These are phyloP conservation scores for Fusarium sp. DNA, from an alignment of 2,329 filamentous ascomycete species.

Conservation along the genomic window DNA sequence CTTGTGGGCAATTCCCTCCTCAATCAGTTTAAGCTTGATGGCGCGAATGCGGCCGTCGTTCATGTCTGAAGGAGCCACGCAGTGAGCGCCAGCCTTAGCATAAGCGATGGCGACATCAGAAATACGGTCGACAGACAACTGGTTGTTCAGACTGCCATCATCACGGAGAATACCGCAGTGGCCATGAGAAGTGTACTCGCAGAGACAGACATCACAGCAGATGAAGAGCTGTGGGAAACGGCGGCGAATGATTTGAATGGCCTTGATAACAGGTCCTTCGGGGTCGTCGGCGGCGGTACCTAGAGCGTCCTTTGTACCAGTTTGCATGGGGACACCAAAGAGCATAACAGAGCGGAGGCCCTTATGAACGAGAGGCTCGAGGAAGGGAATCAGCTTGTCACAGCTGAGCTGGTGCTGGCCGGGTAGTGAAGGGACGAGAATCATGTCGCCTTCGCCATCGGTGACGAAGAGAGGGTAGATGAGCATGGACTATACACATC, in stretches of 20 bases:
- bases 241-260: constrained; percentile 83
- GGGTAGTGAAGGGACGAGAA: constrained; percentile 87
- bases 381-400: constrained; percentile 84
- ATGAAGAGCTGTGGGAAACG: constrained; percentile 93
- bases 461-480: constrained; percentile 98
- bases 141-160: constrained; percentile 92
- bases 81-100: constrained; percentile 94
- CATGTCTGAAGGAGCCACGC: constrained; percentile 97
- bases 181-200: constrained; percentile 97
- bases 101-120: constrained; percentile 98
- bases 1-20: constrained; percentile 90
- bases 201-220: constrained; percentile 91
- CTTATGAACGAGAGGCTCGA: constrained; percentile 87
- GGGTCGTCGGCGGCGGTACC: constrained; percentile 94
- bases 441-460: constrained; percentile 92
- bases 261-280: constrained; percentile 87
- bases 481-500: constrained; percentile 81
- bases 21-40: constrained; percentile 97
- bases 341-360: constrained; percentile 93
- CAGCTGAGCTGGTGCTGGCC: constrained; percentile 89
- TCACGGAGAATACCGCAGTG: constrained; percentile 96
- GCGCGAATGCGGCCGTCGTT: constrained; percentile 97
- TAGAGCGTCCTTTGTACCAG: constrained; percentile 86
- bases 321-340: constrained; percentile 88
- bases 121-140: constrained; percentile 91